Evolutionary conservation across 2,329 filamentous ascomycete species (phyloP), one percentile per base, ranked within the genome.

Genomic region (Westerdykella aurantiaca): DNA sequence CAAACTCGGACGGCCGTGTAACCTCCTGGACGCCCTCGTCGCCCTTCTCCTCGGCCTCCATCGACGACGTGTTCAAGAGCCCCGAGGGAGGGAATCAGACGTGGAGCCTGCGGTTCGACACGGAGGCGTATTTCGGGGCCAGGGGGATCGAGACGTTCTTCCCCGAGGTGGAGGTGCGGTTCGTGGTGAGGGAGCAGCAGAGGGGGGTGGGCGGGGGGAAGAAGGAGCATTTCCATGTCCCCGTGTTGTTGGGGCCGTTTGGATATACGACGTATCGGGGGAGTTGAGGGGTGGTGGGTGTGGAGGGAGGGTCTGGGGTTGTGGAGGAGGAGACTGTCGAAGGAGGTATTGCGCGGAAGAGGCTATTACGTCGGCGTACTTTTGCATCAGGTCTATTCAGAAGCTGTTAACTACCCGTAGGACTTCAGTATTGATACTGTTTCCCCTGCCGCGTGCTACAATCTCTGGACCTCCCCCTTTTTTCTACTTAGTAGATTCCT

Each of bases 201-300:
- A 44, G 55, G 52, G 56, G 51, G 74, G 64, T 62, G 47, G 60
- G 64, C 10, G 25, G 25, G 7, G 25, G 25, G 7, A 35, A 14
- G 33, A 12, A 12, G 17, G 81, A 86, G 73, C 81, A 85, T 60
- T 91, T 86, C 61, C 87, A 93, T 70, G 85, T 93, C 3, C 87
- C 87, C 37, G 67, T 93, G 60, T 62, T 93, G 64, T 65, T 91
- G 69, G 82, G 83, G 51, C 86, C 86, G 23, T 90, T 83, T 69
- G 85, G 83, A 63, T 93, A 88, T 69, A 86, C 84, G 34, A 91
- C 86, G 9, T 93, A 93, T 68, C 73, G 87, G 38, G 87, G 87
- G 35, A 35, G 18, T n/a, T 42, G 33, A 35, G 33, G n/a, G 33
- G 33, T n/a, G 22, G 21, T 13, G 17, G 12, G 37, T 2, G 25